phyloP scores from a whole-genome alignment of 2,329 filamentous ascomycete species.

The Sporothrix luriei region DNA sequence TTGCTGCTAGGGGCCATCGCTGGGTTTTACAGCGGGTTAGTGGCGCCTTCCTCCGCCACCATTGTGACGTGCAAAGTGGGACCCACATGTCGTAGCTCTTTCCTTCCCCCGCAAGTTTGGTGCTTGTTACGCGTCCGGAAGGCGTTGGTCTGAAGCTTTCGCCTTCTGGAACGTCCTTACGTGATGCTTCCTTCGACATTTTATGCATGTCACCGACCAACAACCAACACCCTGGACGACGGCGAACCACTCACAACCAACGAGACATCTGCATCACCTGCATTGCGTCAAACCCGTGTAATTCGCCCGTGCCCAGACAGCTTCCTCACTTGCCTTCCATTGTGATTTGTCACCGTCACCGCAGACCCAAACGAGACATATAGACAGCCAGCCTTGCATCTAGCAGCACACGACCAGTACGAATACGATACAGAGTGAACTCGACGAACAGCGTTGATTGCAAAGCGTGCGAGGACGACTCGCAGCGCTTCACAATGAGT shows the following conservation, averaged over 20 bases:
- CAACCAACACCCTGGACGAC: background rate
- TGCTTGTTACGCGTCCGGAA: background rate
- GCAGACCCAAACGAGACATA: background rate
- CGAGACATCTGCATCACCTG: slow-evolving; percentile 15
- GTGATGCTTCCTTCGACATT: background rate
- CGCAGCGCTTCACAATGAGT: slow-evolving; percentile 40
- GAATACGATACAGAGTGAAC: background rate
- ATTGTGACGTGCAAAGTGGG: background rate
- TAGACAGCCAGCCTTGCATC: background rate
- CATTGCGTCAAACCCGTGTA: slow-evolving; percentile 8
- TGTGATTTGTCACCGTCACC: background rate
- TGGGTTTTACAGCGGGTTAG: slow-evolving; percentile 5
- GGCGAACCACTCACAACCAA: slow-evolving; percentile 1
- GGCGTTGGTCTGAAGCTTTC: background rate
- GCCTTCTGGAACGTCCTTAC: slow-evolving; percentile 4
- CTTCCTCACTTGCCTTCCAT: background rate
- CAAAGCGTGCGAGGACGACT: slow-evolving; percentile 9
- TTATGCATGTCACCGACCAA: slow-evolving; percentile 10
- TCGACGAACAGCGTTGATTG: background rate
- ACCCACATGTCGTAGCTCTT: slow-evolving; percentile 13
- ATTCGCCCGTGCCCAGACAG: slow-evolving; percentile 7
- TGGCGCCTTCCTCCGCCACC: slow-evolving; percentile 8
- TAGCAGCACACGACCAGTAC: background rate
- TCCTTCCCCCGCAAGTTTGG: background rate
- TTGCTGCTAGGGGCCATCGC: slow-evolving; percentile 1